These are phyloP conservation scores for Houttuynia cordata DNA, from an alignment of 164 flowering plant genomes.

Conservation along the genomic window DNA sequence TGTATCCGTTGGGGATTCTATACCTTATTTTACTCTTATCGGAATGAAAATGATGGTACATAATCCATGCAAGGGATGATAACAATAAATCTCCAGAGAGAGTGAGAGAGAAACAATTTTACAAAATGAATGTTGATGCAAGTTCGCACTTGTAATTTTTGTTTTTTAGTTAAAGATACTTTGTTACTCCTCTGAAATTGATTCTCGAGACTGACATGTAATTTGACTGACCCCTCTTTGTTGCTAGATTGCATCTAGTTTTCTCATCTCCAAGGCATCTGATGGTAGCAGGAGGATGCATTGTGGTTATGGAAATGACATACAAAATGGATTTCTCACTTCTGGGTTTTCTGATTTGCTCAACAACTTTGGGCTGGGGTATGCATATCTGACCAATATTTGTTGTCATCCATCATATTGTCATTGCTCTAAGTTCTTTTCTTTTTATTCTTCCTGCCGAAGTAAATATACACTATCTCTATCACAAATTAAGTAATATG, in stretches of 20 bases:
- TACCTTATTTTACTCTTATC: too few species aligned
- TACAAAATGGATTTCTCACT: conserved; percentile 86
- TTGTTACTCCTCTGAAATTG: not conserved
- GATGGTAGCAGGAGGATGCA: conserved; percentile 80
- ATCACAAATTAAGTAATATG: too few species aligned
- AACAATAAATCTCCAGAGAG: too few species aligned
- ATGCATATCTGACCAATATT: conserved; percentile 18
- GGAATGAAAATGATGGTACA: too few species aligned
- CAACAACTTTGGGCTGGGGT: conserved; percentile 71
- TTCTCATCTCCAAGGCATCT: conserved; percentile 96
- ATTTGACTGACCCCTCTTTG: not conserved
- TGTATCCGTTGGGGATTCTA: too few species aligned
- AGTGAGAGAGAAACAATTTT: too few species aligned
- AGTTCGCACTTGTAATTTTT: not conserved
- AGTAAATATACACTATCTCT: not conserved
- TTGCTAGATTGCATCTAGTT: conserved; percentile 83
- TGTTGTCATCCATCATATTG: not conserved
- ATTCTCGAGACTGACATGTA: not conserved
- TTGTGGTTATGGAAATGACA: conserved; percentile 66
- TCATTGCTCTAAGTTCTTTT: not conserved
- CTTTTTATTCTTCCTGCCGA: not conserved
- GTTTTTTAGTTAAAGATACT: not conserved
- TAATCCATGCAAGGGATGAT: too few species aligned
- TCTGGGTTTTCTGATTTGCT: conserved; percentile 69
- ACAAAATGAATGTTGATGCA: too few species aligned